Percentiles rank a stretch among this genome's conserved stretches.
Conservation (phyloP, 805 yeast genomes). For the Candida alai region DNA sequence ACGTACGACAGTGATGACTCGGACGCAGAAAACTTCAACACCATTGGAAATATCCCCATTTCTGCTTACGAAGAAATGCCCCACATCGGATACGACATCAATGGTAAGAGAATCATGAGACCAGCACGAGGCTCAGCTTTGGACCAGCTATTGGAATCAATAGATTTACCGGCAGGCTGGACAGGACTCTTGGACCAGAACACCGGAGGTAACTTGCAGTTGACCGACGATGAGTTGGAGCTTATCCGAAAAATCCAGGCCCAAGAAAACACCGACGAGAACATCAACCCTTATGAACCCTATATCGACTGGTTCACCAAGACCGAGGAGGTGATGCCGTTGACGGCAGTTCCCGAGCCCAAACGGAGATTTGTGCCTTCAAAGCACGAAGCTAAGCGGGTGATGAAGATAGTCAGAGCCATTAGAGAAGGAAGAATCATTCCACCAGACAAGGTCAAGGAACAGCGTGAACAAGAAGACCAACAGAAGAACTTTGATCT, state of each 20-base stretch:
- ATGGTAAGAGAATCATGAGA: conserved; percentile 97
- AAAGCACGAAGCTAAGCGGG: conserved; percentile 91
- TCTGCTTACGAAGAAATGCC: conserved; percentile 96
- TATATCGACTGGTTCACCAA: conserved; percentile 94
- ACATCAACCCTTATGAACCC: conserved; percentile 86
- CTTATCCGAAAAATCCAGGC: conserved; percentile 80
- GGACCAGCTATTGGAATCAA: conserved; percentile 82
- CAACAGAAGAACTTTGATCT: conserved; percentile 58
- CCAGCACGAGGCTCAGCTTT: conserved; percentile 97
- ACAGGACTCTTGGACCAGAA: conserved; percentile 90
- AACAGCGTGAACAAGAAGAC: conserved; percentile 47
- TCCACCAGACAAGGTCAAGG: conserved; percentile 60
- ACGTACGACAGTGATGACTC: conserved; percentile 93
- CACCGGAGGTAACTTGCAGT: conserved; percentile 81
- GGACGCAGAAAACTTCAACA: conserved; percentile 74
- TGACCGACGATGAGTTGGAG: conserved; percentile 84
- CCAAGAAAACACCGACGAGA: conserved; percentile 79
- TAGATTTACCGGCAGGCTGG: conserved; percentile 98
- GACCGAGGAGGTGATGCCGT: conserved; percentile 81
- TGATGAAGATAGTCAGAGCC: conserved; percentile 94
- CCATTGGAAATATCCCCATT: conserved; percentile 90
- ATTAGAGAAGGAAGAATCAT: conserved; percentile 93
- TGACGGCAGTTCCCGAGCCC: conserved; percentile 93
- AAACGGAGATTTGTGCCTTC: conserved; percentile 96
- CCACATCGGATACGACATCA: conserved; percentile 93